Evolutionary conservation across 306 rosid species (phyloP).

Genomic region (Cicer bijugum): DNA sequence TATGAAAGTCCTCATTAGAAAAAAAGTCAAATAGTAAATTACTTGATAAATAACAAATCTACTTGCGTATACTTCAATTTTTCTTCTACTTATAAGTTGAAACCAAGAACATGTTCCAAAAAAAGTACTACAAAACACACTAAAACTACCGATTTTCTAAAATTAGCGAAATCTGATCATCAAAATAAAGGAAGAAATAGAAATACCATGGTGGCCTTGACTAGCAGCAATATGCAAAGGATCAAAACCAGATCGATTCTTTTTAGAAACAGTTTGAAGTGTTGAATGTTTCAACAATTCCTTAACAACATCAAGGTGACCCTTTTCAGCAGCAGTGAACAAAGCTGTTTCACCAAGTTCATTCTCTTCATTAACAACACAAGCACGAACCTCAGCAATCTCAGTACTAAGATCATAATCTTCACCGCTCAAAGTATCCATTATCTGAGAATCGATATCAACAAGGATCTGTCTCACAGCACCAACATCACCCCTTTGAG

Average conservation of each 20-base stretch:
- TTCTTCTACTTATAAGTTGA: neutral
- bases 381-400: conserved; percentile 89
- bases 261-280: conserved; percentile 60
- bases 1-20: too few species aligned
- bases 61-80: neutral
- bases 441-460: conserved; percentile 78
- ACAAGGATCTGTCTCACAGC: conserved; percentile 85
- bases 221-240: conserved; percentile 93
- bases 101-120: neutral
- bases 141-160: neutral
- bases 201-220: conserved; percentile 81
- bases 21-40: neutral
- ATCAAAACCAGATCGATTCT: conserved; percentile 73
- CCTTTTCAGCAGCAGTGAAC: conserved; percentile 86
- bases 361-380: conserved; percentile 83
- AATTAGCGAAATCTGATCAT: conserved; percentile 2
- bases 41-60: neutral
- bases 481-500: conserved; percentile 87
- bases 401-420: conserved; percentile 61
- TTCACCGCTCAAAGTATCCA: conserved; percentile 61
- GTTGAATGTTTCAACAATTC: conserved; percentile 79
- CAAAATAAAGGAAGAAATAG: neutral
- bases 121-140: conserved; percentile 2
- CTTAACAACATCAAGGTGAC: conserved; percentile 82
- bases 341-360: conserved; percentile 88